Evolutionary conservation across 2,329 filamentous ascomycete genomes (phyloP).

Genomic region (Colletotrichum lini): DNA sequence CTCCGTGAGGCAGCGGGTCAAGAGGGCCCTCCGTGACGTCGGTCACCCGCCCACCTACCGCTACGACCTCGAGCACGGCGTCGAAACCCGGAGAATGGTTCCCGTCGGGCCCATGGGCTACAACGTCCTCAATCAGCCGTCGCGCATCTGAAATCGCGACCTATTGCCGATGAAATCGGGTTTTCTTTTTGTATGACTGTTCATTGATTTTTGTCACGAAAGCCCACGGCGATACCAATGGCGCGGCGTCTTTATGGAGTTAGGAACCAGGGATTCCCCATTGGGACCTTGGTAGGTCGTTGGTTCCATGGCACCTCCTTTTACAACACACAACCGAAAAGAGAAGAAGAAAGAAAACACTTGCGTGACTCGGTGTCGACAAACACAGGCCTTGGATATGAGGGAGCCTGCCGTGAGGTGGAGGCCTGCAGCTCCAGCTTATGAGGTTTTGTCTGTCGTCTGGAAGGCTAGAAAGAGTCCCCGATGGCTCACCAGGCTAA

Average conservation of each 20-base stretch:
- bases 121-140: conserved; percentile 37
- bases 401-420: background rate
- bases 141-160: conserved; percentile 17
- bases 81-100: conserved; percentile 19
- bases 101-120: conserved; percentile 31
- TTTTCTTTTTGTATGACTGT: background rate
- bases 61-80: conserved; percentile 38
- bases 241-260: conserved; percentile 23
- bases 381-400: conserved; percentile 17
- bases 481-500: background rate
- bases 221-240: conserved; percentile 12
- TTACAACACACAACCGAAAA: background rate
- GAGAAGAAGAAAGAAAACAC: background rate
- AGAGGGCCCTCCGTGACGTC: conserved; percentile 30
- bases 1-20: conserved; percentile 34
- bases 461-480: background rate
- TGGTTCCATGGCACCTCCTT: background rate
- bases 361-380: conserved; percentile 9
- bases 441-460: background rate
- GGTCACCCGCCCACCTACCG: conserved; percentile 36
- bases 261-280: background rate
- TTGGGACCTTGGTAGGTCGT: conserved; percentile 10
- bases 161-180: background rate
- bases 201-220: background rate
- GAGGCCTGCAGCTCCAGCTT: no score